Percentiles rank a stretch among this genome's conserved stretches.
Evolutionary conservation across 2,329 filamentous ascomycete species (phyloP).

Genomic region (Penicillium sp.): DNA sequence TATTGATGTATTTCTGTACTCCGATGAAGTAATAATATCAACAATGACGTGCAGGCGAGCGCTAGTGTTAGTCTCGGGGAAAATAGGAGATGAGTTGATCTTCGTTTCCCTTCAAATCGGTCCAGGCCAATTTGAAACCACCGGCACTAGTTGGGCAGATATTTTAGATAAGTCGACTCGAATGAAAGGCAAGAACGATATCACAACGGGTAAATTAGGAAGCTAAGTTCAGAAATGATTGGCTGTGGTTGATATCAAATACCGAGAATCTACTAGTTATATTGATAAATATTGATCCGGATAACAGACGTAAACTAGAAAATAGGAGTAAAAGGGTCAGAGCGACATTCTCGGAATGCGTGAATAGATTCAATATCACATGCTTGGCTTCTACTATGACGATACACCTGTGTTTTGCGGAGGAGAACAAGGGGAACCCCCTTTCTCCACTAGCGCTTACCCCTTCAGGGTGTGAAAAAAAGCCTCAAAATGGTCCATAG

Average conservation of each 20-base stretch:
- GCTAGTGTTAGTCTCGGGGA: conserved; percentile 12
- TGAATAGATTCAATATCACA: conserved; percentile 5
- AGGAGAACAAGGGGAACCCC: conserved; percentile 10
- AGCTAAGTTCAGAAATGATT: conserved; percentile 17
- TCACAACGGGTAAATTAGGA: conserved; percentile 26
- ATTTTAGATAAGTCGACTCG: conserved; percentile 10
- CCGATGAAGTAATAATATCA: not conserved
- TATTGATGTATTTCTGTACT: not conserved
- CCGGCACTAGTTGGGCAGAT: conserved; percentile 12
- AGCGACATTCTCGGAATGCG: conserved; percentile 1
- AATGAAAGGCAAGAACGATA: conserved; percentile 7
- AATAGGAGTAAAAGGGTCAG: conserved; percentile 6
- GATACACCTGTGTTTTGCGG: conserved; percentile 7
- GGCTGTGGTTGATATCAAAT: conserved; percentile 6
- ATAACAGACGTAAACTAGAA: conserved; percentile 7
- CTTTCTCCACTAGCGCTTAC: conserved; percentile 18
- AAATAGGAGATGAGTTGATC: conserved; percentile 21
- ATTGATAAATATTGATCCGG: conserved; percentile 22
- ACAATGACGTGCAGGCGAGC: conserved; percentile 17
- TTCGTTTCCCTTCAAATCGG: conserved; percentile 10
- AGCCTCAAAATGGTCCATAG: conserved; percentile 8
- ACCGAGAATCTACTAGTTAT: conserved; percentile 1
- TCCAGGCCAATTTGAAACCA: conserved; percentile 18
- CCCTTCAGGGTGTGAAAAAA: conserved; percentile 11
- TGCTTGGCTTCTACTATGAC: not conserved